Evolutionary conservation across 306 rosid species (phyloP).

Genomic region (Castanea mollissima): DNA sequence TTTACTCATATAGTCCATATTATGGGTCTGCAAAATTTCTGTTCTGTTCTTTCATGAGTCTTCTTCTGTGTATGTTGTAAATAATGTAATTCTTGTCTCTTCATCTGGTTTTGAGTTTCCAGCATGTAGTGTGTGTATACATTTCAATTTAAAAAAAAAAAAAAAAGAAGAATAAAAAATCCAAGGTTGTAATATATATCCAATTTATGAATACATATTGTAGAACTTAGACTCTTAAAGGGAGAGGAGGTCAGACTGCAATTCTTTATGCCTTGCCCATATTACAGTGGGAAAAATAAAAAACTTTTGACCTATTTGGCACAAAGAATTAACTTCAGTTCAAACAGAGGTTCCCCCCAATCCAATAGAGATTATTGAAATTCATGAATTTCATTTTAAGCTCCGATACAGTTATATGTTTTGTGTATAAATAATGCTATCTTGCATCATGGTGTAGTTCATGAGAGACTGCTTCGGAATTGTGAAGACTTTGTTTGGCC

Average conservation of each 20-base stretch:
- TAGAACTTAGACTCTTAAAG: not conserved
- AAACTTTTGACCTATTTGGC: not conserved
- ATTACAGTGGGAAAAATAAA: not conserved
- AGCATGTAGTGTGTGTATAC: not conserved
- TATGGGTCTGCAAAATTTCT: not conserved
- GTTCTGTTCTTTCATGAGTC: not conserved
- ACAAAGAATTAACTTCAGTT: not conserved
- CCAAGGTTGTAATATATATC: not conserved
- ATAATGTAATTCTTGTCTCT: not conserved
- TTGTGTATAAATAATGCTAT: constrained; percentile 17
- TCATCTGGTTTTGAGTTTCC: not conserved
- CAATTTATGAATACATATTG: not conserved
- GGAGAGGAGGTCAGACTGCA: not conserved
- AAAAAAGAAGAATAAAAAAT: not conserved
- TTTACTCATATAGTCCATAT: not conserved
- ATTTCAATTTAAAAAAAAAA: not conserved
- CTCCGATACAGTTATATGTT: not conserved
- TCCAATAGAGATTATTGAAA: not conserved
- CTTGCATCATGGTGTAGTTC: constrained; percentile 39
- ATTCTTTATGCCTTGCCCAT: not conserved
- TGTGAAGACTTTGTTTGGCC: constrained; percentile 80
- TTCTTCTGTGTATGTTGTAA: not conserved
- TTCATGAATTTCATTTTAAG: not conserved
- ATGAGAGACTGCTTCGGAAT: constrained; percentile 64
- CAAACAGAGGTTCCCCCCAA: not conserved